A percentile compares a stretch with the other conserved stretches of the same genome.
Conservation (phyloP, 352 stramenopile genomes). For the Elongisporangium senticosum region DNA sequence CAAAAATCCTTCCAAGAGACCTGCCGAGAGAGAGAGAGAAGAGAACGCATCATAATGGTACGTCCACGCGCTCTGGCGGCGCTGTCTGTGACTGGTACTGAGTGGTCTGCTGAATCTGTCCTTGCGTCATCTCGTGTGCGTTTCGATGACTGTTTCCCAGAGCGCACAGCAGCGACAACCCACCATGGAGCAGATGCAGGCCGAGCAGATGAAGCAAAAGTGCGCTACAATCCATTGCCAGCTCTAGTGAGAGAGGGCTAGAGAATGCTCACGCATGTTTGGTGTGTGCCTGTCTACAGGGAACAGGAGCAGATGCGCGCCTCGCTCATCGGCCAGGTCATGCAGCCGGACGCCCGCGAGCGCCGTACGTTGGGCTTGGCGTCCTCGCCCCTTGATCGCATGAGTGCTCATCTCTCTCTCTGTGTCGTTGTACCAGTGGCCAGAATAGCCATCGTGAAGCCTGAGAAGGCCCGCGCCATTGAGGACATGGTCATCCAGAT, state of each 20-base stretch:
- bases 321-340: constrained; percentile 70
- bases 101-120: not conserved
- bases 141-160: not conserved
- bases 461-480: constrained; percentile 78
- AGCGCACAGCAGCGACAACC: constrained; percentile 9
- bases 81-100: not conserved
- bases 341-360: constrained; percentile 73
- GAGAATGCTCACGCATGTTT: constrained; percentile 1
- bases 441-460: constrained; percentile 87
- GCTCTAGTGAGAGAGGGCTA: constrained; percentile 3
- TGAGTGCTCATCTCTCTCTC: not conserved
- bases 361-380: constrained; percentile 43
- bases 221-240: constrained; percentile 15
- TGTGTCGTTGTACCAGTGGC: constrained; percentile 36
- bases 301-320: constrained; percentile 81
- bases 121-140: not conserved
- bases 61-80: constrained; percentile 1
- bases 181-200: constrained; percentile 80
- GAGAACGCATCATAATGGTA: constrained; percentile 19
- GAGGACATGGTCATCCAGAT: constrained; percentile 86
- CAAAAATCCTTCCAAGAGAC: not conserved
- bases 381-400: not conserved
- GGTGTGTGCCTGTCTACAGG: constrained; percentile 10
- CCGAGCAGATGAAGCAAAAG: constrained; percentile 83
- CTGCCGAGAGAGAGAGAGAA: not conserved